phyloP scores from a whole-genome alignment of 2,329 filamentous ascomycete genomes.

The Colletotrichum cuscutae region DNA sequence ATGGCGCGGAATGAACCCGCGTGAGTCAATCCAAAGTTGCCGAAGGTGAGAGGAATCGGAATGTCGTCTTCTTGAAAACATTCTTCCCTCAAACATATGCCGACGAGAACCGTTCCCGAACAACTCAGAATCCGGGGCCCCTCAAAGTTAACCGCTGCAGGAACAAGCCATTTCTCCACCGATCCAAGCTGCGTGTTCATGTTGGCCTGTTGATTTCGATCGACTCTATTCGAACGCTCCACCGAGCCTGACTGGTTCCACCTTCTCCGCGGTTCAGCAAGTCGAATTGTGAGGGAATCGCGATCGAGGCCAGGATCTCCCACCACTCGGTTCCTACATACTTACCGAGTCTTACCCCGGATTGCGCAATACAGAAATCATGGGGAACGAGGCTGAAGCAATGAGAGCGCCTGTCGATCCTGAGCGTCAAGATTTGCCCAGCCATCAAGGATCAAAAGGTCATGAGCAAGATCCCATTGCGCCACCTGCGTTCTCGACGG shows the following conservation, averaged over 20 bases:
- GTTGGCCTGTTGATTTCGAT: neutral
- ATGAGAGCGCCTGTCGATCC: constrained; percentile 5
- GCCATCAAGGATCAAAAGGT: neutral
- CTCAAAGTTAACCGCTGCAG: constrained; percentile 25
- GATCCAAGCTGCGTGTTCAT: constrained; percentile 6
- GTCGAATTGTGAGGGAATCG: neutral
- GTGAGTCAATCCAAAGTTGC: constrained; percentile 23
- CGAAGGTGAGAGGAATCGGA: neutral
- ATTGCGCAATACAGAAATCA: neutral
- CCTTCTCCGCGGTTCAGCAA: neutral
- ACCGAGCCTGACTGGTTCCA: constrained; percentile 26
- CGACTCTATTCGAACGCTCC: constrained; percentile 9
- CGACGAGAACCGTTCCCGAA: constrained; percentile 10
- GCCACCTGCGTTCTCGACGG: neutral
- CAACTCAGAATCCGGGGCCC: constrained; percentile 32
- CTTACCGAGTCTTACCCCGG: neutral
- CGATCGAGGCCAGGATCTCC: neutral
- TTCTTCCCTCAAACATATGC: neutral
- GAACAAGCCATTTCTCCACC: constrained; percentile 27
- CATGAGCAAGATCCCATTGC: neutral
- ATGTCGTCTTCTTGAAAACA: constrained; percentile 7
- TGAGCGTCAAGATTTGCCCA: neutral
- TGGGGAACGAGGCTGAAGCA: constrained; percentile 25
- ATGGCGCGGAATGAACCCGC: constrained; percentile 16
- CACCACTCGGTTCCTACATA: neutral